Percentiles rank a stretch among this genome's conserved stretches.
Evolutionary conservation across 2,329 filamentous ascomycete genomes (phyloP).

Genomic region (Blastomyces gilchristii): DNA sequence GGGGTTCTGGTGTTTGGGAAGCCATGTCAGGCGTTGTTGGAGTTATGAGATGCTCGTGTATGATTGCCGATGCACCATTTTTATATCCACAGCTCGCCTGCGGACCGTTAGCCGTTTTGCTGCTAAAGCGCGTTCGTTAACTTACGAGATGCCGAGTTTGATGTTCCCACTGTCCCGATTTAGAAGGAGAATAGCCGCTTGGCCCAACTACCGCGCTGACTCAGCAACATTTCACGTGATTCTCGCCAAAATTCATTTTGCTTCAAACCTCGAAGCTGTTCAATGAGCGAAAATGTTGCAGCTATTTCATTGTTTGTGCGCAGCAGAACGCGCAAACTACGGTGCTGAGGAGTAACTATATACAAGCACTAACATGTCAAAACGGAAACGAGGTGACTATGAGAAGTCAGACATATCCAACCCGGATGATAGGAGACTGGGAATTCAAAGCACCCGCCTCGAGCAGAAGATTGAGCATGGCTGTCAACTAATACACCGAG

Average conservation of each 20-base stretch:
- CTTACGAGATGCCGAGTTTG: constrained; percentile 2
- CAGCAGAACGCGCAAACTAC: neutral
- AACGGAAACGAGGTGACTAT: constrained; percentile 32
- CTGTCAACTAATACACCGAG: constrained; percentile 40
- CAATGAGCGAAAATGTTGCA: neutral
- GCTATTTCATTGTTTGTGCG: neutral
- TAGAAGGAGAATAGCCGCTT: constrained; percentile 1
- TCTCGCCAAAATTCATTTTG: neutral
- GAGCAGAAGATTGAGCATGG: constrained; percentile 42
- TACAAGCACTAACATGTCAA: constrained; percentile 25
- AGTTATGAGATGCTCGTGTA: neutral
- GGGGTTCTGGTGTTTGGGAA: neutral
- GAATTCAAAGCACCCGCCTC: constrained; percentile 31
- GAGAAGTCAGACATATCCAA: constrained; percentile 18
- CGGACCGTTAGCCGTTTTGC: constrained; percentile 3
- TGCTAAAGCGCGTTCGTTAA: neutral
- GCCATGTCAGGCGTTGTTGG: neutral
- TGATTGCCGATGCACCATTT: constrained; percentile 7
- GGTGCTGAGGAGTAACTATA: neutral
- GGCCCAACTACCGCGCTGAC: neutral
- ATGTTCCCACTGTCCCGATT: constrained; percentile 5
- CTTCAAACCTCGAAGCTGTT: no score
- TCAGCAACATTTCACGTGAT: neutral
- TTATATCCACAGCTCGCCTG: neutral
- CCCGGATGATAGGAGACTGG: constrained; percentile 21